Base-by-base conservation (phyloP, 164 flowering plant species). In the Paratinospora sagittata region DNA sequence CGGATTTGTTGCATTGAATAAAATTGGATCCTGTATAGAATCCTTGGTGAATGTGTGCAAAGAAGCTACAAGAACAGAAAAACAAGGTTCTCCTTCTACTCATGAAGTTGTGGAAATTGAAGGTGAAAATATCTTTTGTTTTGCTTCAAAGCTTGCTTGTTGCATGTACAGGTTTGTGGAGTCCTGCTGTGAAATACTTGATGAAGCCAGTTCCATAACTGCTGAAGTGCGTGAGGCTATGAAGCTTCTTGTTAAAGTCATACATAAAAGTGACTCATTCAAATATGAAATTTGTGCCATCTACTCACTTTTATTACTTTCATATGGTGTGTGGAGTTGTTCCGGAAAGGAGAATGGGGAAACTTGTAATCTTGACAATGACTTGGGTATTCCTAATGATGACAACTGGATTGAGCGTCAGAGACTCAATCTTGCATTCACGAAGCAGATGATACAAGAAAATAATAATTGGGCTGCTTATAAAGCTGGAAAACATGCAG, bases 401-500 rank as follows among this genome's bases (percentile, higher is more conserved):
- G 73, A 63, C 72, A 73, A 76, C 69, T 74, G 81, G 68, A 65
- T 76, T 61, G 79, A 84, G 63, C 78, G 62, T 61, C 92, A 86
- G 81, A 67, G 65, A 49, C 17, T 73, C 62, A 73, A 78, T 33
- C 74, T 83, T 66, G 80, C 75, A 30, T 81, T 74, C 77, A 79
- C 85, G 39, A 76, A 79, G 66, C 76, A 84, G 74, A 77, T 88
- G 78, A 60, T 88, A 45, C 65, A 23, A 0, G 72, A 62, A 57
- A 63, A 39, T 21, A 79, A 85, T 71, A 70, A 80, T 67, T 90
- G 96, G 97, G 77, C 55, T 66, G 85, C 84, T 58, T 90, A 92
- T 78, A 85, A 65, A 78, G 78, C 78, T 77, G 96, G 88, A 70
- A 84, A 68, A 74, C 71, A 75, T 79, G 93, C 96, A 47, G 87